phyloP scores from a whole-genome alignment of 306 rosid species.

The Cicer cuneatum region DNA sequence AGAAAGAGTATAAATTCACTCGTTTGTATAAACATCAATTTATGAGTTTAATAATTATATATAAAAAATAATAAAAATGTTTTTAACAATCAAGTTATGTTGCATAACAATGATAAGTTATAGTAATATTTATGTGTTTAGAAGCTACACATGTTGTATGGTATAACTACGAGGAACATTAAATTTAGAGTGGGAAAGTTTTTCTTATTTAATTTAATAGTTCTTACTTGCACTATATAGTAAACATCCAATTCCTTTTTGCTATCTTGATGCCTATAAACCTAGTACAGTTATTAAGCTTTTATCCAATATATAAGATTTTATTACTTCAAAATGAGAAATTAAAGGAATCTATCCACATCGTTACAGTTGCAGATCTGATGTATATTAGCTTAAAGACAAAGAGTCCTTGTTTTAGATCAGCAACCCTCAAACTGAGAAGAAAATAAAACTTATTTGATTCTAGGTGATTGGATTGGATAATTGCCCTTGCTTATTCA shows the following conservation, averaged over 20 bases:
- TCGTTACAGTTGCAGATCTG: constrained; percentile 47
- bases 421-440: constrained; percentile 26
- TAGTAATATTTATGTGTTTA: too few relatives aligned
- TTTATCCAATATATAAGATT: constrained; percentile 2
- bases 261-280: background rate
- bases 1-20: too few relatives aligned
- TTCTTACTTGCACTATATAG: too few relatives aligned
- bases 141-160: too few relatives aligned
- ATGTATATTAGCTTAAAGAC: constrained; percentile 36
- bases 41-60: too few relatives aligned
- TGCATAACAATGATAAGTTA: too few relatives aligned
- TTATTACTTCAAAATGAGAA: constrained; percentile 24
- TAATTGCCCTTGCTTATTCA: background rate
- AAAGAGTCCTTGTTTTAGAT: constrained; percentile 23
- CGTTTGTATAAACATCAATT: too few relatives aligned
- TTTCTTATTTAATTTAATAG: too few relatives aligned
- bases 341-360: constrained; percentile 32
- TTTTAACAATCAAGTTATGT: too few relatives aligned
- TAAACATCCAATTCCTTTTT: background rate
- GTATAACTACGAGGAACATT: too few relatives aligned
- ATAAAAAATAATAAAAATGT: too few relatives aligned
- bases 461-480: constrained; percentile 10
- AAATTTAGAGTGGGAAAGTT: too few relatives aligned
- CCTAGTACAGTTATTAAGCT: background rate
- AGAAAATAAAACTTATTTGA: background rate